These are phyloP conservation scores for Lipomyces mesembrius DNA, from an alignment of 805 yeast genomes.

Conservation along the genomic window DNA sequence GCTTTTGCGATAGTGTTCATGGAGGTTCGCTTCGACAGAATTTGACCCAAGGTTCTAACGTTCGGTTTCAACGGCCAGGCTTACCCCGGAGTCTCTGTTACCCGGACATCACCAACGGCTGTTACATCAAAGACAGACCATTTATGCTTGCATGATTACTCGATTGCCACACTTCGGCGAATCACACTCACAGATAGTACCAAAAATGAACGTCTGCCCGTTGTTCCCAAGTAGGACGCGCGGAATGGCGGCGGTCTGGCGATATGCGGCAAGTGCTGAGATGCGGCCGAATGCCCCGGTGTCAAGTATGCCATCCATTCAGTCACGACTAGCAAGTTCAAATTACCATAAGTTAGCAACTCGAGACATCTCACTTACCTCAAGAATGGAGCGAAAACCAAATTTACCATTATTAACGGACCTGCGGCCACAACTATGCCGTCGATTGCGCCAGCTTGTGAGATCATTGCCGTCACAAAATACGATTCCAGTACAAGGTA, in stretches of 20 bases:
- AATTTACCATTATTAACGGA: not conserved
- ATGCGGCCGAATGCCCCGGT: not conserved
- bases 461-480: not conserved
- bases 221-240: not conserved
- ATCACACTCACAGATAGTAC: not conserved
- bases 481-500: constrained; percentile 1
- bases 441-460: not conserved
- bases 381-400: not conserved
- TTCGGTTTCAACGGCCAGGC: not conserved
- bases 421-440: not conserved
- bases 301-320: not conserved
- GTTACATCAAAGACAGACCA: not conserved
- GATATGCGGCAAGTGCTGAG: not conserved
- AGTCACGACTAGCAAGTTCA: not conserved
- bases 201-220: not conserved
- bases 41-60: not conserved
- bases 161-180: not conserved
- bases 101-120: not conserved
- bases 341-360: not conserved
- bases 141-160: not conserved
- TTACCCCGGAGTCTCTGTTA: not conserved
- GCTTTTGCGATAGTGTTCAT: not conserved
- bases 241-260: not conserved
- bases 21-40: not conserved
- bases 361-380: not conserved